Base-by-base conservation (phyloP, 1,139 yeast genomes). In the Suhomyces terraborum region DNA sequence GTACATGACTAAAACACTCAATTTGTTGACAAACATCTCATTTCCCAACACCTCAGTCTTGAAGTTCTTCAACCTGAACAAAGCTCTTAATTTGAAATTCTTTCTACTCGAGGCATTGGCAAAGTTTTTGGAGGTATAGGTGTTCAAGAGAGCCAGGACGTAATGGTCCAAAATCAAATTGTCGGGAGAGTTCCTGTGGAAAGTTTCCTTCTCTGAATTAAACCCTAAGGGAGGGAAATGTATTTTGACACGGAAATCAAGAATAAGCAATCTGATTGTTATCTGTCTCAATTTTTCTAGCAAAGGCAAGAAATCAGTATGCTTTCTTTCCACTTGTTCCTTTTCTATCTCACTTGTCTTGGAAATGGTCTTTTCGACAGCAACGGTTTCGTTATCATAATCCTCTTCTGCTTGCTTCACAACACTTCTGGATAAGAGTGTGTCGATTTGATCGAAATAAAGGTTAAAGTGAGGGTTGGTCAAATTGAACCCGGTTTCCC, bases 361-460 rank as follows among this genome's bases (percentile, higher is more conserved):
- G 2, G 20, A 9, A 4, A 25, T 18, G 2, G 25, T 20, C 8
- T 18, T 23, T 6, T 31, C 34, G 13, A 29, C 25, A 6, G 35
- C 30, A 26, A 14, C 40, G 28, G 42, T 34, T 18, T 35, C 21
- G n/a, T 23, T 20, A 17, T 30, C 32, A n/a, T 19, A 14, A 30
- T 12, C 29, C 8, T 18, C 19, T 9, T 29, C 18, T 6, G 35
- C 19, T 12, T 23, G 16, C 17, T 13, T 17, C 6, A 17, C 35
- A 12, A 24, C 21, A 17, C 18, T 23, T 34, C 30, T 25, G 3
- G 31, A 17, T 19, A 34, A 20, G 10, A 34, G 18, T 13, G 40
- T 43, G 30, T 56, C 63, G 23, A 62, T 46, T 45, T 73, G 77
- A 47, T 73, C 77, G 38, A 66, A 67, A 47, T 67, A 73, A 20